These are phyloP conservation scores for Aspergillus sp. DNA, from an alignment of 2,329 filamentous ascomycete genomes.

Conservation along the genomic window DNA sequence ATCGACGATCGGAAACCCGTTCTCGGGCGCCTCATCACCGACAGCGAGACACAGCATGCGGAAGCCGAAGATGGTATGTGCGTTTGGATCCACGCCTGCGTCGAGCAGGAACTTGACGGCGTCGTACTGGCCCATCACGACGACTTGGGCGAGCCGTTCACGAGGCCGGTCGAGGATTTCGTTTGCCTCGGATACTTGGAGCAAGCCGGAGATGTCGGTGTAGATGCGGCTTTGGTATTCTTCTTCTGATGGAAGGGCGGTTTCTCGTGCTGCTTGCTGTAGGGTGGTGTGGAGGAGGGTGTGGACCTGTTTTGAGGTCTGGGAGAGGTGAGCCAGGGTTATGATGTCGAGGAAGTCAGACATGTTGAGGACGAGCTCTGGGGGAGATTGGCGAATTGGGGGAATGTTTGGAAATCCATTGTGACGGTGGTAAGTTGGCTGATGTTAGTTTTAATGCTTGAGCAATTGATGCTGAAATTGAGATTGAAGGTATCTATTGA, in stretches of 20 bases:
- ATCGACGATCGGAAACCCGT: background rate
- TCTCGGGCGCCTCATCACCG: background rate
- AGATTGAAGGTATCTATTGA: too few relatives aligned
- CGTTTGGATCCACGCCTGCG: slow-evolving; percentile 4
- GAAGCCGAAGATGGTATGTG: slow-evolving; percentile 3
- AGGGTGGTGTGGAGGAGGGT: background rate
- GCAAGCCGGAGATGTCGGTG: background rate
- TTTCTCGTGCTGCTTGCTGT: background rate
- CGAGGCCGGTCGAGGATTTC: background rate
- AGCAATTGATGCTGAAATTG: too few relatives aligned
- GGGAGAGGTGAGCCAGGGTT: background rate
- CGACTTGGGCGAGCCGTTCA: background rate
- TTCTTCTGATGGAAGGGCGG: slow-evolving; percentile 1
- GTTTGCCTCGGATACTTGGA: background rate
- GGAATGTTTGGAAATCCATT: too few relatives aligned
- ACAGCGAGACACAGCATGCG: slow-evolving; percentile 4
- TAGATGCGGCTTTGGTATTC: slow-evolving; percentile 1
- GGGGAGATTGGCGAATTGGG: background rate
- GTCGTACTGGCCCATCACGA: background rate
- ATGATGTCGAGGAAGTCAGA: background rate
- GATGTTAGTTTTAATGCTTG: too few relatives aligned
- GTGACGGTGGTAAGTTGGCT: too few relatives aligned
- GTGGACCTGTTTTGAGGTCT: background rate
- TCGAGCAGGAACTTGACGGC: slow-evolving; percentile 1
- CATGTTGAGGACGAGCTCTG: slow-evolving; percentile 1